Conservation (phyloP, 768 basidiomycete species). For the Phallus indusiatus region DNA sequence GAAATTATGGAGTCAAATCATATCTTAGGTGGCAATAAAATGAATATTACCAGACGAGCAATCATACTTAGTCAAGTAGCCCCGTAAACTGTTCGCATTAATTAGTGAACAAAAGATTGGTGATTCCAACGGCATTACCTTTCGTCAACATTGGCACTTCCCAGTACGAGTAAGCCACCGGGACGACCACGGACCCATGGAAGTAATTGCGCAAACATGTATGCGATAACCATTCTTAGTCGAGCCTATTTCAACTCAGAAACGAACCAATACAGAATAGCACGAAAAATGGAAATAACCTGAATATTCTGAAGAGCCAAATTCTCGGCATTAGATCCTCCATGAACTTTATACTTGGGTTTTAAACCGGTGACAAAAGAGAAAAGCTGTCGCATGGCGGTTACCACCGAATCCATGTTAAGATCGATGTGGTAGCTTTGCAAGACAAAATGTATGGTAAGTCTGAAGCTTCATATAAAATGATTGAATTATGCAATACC, state of each 20-base stretch:
- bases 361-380: slow-evolving; percentile 64
- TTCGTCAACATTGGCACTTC: slow-evolving; percentile 97
- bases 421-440: slow-evolving; percentile 85
- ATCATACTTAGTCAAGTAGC: slow-evolving; percentile 97
- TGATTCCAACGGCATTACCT: slow-evolving; percentile 43
- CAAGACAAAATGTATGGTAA: background rate
- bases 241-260: slow-evolving; percentile 48
- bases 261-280: background rate
- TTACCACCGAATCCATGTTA: slow-evolving; percentile 91
- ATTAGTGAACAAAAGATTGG: background rate
- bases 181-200: slow-evolving; percentile 81
- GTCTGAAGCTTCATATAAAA: background rate
- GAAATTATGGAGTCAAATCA: background rate
- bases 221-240: slow-evolving; percentile 88
- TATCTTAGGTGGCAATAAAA: background rate
- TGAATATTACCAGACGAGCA: slow-evolving; percentile 64
- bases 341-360: slow-evolving; percentile 76
- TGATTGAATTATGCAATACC: slow-evolving; percentile 35
- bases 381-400: slow-evolving; percentile 77
- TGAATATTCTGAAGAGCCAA: slow-evolving; percentile 97
- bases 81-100: slow-evolving; percentile 56
- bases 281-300: slow-evolving; percentile 25
- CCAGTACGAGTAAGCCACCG: slow-evolving; percentile 90
- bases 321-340: slow-evolving; percentile 83
- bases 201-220: slow-evolving; percentile 89